Evolutionary conservation across 331 rosid species (phyloP), one percentile per base, ranked within the genome.

Genomic region (Quercus phellos): DNA sequence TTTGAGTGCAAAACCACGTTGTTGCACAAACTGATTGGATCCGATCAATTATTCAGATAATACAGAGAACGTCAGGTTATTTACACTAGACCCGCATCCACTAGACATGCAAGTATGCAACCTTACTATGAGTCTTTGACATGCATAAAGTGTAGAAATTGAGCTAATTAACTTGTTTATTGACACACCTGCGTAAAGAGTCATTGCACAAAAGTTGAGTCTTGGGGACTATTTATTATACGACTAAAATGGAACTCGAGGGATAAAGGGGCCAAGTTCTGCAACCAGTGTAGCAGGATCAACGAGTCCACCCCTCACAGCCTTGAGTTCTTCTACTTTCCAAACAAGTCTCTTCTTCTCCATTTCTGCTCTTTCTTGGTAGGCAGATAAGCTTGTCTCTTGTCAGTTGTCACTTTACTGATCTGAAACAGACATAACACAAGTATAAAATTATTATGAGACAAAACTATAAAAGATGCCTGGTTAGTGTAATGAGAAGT

Each of bases 341-440:
- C 98, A 92, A 22, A 78, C 80, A 13, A 89, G 82, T 56, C 82
- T 85, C 84, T 78, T 94, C 91, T 84, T 89, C 90, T 92, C 98
- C 94, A 92, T 92, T 80, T 83, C 94, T 68, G 74, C 75, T 79
- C 94, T 92, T 76, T 90, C 91, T 89, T 90, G 98, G 78, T 94
- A 90, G 18, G 93, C 97, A 35, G 98, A 92, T 67, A 92, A 85
- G 80, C 81, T 94, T 94, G 81, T 92, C 83, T 94, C 98, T 32
- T 14, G 88, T 84, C 69, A 82, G 97, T 32, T 14, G 88, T 84
- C 69, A 82, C 90, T 82, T 82, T 75, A 80, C 77, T 73, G 53
- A 94, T 87, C 97, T 92, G 94, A 80, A 84, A 81, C 72, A 7
- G n/a, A 55, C 43, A 30, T 10, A 30, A 42, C 12, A 42, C 21